These are phyloP conservation scores for Erigeron philadelphicus DNA, from an alignment of 140 eudicot species.

Conservation along the genomic window DNA sequence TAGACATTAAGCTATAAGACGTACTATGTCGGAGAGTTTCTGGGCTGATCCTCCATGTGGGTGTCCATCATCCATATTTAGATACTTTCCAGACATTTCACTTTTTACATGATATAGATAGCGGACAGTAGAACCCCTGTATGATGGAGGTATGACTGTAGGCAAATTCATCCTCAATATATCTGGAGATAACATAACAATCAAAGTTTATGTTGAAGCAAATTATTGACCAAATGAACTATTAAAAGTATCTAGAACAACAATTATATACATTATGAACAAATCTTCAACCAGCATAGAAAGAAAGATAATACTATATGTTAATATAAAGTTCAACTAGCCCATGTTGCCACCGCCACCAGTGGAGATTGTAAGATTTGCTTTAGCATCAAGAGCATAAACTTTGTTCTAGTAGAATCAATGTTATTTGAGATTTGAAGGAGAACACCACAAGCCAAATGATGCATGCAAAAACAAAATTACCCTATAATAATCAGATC, in stretches of 20 bases:
- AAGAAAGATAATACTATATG: background rate
- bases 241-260: background rate
- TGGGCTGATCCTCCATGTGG: constrained; percentile 45
- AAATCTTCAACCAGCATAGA: constrained; percentile 1
- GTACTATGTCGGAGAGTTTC: constrained; percentile 50
- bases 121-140: constrained; percentile 89
- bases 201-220: constrained; percentile 13
- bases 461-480: background rate
- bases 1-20: constrained; percentile 29
- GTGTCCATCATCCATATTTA: constrained; percentile 57
- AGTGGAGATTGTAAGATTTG: background rate
- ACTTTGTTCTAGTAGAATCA: background rate
- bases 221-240: constrained; percentile 7
- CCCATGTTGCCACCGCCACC: background rate
- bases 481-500: background rate
- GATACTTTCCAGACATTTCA: constrained; percentile 58
- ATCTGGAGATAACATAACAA: constrained; percentile 51
- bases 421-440: background rate
- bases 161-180: constrained; percentile 72
- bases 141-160: constrained; percentile 80
- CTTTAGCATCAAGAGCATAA: background rate
- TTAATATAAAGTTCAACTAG: background rate
- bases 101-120: constrained; percentile 70
- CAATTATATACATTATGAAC: constrained; percentile 12
- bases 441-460: background rate